Evolutionary conservation across 495 filamentous ascomycete genomes (phyloP).

Genomic region (Hypomontagnella submonticulosa): DNA sequence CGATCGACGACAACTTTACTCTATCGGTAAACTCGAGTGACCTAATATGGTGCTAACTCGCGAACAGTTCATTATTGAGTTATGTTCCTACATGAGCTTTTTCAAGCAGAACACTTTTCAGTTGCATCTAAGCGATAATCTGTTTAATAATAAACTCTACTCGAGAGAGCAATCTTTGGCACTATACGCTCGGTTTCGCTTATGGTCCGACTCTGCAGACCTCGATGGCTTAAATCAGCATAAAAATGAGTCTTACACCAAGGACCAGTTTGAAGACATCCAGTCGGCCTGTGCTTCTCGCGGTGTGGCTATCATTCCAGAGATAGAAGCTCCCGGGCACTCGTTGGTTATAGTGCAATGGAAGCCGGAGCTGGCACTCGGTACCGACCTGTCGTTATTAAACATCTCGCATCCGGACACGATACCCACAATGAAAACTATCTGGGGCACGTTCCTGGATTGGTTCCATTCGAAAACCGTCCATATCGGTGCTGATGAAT

Average conservation of each 20-base stretch:
- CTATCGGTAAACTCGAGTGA: not conserved
- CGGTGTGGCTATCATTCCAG: slow-evolving; percentile 63
- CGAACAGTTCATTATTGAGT: slow-evolving; percentile 59
- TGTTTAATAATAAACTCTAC: slow-evolving; percentile 56
- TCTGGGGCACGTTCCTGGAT: slow-evolving; percentile 62
- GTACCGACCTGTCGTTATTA: slow-evolving; percentile 56
- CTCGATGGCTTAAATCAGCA: slow-evolving; percentile 57
- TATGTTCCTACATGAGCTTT: slow-evolving; percentile 64
- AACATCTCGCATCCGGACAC: slow-evolving; percentile 65
- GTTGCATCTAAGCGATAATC: slow-evolving; percentile 63
- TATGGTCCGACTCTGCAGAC: slow-evolving; percentile 49
- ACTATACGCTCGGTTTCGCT: slow-evolving; percentile 60
- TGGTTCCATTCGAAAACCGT: slow-evolving; percentile 66
- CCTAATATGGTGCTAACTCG: not conserved
- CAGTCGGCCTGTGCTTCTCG: slow-evolving; percentile 58
- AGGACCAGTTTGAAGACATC: slow-evolving; percentile 55
- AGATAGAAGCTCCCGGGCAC: slow-evolving; percentile 65
- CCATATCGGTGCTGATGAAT: slow-evolving; percentile 66
- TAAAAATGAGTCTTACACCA: slow-evolving; percentile 62
- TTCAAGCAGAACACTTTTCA: slow-evolving; percentile 68
- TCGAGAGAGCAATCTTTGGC: slow-evolving; percentile 53
- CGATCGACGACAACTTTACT: not conserved
- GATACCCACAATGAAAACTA: slow-evolving; percentile 62
- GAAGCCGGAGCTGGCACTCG: slow-evolving; percentile 62
- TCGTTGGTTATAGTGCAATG: slow-evolving; percentile 62